Evolutionary conservation across 331 rosid species (phyloP).

Genomic region (Stylosanthes scabra): DNA sequence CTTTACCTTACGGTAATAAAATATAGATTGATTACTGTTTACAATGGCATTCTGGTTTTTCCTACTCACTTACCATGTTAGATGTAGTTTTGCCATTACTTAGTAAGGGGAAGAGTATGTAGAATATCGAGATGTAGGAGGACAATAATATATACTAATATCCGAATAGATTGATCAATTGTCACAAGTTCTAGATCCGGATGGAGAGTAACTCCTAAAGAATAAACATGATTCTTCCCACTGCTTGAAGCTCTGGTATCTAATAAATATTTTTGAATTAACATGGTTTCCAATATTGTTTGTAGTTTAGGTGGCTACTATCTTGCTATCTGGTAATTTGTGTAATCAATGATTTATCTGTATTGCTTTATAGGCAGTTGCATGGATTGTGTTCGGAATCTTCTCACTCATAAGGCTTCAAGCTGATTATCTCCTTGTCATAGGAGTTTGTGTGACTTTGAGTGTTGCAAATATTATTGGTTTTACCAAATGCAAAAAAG

Average conservation of each 20-base stretch:
- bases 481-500: conserved; percentile 95
- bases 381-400: conserved; percentile 82
- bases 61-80: background rate
- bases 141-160: background rate
- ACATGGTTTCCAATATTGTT: background rate
- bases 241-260: background rate
- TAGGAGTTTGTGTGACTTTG: conserved; percentile 95
- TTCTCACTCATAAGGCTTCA: conserved; percentile 92
- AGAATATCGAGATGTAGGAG: conserved; percentile 8
- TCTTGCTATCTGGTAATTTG: background rate
- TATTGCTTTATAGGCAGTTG: conserved; percentile 62
- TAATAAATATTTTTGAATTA: no score
- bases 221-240: background rate
- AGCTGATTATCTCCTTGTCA: conserved; percentile 93
- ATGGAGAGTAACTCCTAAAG: background rate
- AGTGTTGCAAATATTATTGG: conserved; percentile 93
- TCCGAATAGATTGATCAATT: background rate
- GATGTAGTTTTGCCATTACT: background rate
- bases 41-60: background rate
- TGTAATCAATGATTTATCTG: conserved; percentile 1
- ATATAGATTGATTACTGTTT: conserved; percentile 16
- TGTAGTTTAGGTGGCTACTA: background rate
- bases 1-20: conserved; percentile 80
- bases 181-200: conserved; percentile 4
- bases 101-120: background rate